phyloP scores from a whole-genome alignment of 495 filamentous ascomycete species.

The Podospora pseudocomata region DNA sequence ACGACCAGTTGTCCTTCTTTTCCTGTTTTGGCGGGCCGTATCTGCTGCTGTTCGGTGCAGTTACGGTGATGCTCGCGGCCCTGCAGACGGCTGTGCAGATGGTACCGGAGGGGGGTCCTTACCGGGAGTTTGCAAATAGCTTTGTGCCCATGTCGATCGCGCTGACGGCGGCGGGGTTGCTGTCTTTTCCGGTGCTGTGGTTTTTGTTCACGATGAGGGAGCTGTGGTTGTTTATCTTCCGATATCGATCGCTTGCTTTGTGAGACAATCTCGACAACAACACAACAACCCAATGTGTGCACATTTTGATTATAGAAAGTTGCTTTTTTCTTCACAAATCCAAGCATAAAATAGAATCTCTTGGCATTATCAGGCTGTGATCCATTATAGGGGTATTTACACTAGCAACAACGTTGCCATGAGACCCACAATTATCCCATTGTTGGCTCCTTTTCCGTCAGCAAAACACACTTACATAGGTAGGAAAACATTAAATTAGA shows the following conservation, averaged over 20 bases:
- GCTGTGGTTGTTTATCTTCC: background rate
- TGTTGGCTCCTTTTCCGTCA: background rate
- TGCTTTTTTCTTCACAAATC: background rate
- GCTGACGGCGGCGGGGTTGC: background rate
- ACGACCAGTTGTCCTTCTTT: background rate
- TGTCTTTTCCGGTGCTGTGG: background rate
- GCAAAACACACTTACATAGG: background rate
- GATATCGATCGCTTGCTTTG: background rate
- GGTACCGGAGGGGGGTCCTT: background rate
- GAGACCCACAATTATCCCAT: background rate
- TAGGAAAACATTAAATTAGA: background rate
- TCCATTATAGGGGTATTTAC: background rate
- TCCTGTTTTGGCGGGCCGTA: background rate
- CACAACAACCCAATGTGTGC: background rate
- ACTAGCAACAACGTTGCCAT: background rate
- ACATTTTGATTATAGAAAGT: background rate
- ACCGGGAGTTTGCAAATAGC: background rate
- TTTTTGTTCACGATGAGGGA: background rate
- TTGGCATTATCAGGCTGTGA: background rate
- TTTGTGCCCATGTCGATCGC: background rate
- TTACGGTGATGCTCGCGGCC: background rate
- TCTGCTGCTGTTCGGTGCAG: background rate
- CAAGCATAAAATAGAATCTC: background rate
- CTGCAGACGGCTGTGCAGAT: background rate
- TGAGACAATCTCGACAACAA: background rate